Evolutionary conservation across 805 yeast species (phyloP).

Genomic region (Candida pseudoglaebosa): DNA sequence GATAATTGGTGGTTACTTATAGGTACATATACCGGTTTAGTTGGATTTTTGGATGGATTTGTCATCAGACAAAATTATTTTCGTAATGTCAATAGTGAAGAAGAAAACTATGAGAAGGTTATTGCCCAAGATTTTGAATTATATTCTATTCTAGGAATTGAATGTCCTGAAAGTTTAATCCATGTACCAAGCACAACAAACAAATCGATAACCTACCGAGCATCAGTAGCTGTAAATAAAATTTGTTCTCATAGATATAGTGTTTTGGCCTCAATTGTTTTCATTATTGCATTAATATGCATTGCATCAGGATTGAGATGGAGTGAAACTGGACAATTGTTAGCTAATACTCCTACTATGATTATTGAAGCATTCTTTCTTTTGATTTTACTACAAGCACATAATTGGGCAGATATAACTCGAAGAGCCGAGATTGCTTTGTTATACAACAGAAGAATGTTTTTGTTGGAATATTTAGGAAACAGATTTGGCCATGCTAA

Average conservation of each 20-base stretch:
- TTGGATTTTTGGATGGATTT: slow-evolving; percentile 43
- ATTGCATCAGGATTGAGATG: neutral
- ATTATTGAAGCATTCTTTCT: neutral
- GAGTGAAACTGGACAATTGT: slow-evolving; percentile 1
- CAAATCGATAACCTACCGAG: neutral
- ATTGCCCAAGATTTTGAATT: neutral
- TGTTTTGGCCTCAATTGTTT: neutral
- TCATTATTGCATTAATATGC: neutral
- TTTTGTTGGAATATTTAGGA: neutral
- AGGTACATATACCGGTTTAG: slow-evolving; percentile 44
- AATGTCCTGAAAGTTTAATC: neutral
- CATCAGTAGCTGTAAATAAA: neutral
- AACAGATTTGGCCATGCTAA: neutral
- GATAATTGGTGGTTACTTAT: slow-evolving; percentile 44
- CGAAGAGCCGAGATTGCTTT: neutral
- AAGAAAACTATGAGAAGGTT: neutral
- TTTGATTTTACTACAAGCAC: neutral
- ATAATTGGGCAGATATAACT: neutral
- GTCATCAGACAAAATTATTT: slow-evolving; percentile 30
- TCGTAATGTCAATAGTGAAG: neutral
- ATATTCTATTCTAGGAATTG: neutral
- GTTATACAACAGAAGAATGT: neutral
- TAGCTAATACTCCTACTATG: neutral
- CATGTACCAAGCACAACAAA: neutral
- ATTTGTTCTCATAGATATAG: neutral